Conservation (phyloP, 129 eudicot genomes). For the Flaveria bidentis region DNA sequence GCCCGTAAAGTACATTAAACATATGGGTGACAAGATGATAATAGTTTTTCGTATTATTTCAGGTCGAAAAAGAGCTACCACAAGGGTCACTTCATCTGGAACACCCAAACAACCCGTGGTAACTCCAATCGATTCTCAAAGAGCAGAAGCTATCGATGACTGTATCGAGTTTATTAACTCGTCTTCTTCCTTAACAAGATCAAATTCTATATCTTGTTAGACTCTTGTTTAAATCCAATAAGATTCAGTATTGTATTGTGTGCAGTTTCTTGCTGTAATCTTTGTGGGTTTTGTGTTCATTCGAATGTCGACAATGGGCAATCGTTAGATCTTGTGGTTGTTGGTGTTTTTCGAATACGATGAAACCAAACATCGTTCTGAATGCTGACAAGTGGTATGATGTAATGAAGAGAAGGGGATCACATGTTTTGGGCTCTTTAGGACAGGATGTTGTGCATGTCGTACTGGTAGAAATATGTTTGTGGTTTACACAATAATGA, state of each 20-base stretch:
- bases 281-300: slow-evolving; percentile 14
- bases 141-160: slow-evolving; percentile 66
- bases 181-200: slow-evolving; percentile 56
- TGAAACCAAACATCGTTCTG: neutral
- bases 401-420: neutral
- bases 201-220: slow-evolving; percentile 52
- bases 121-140: slow-evolving; percentile 50
- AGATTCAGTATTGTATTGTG: slow-evolving; percentile 10
- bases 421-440: slow-evolving; percentile 21
- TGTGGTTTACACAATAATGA: slow-evolving; percentile 20
- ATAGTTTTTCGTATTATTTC: slow-evolving; percentile 21
- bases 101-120: slow-evolving; percentile 39
- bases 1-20: slow-evolving; percentile 38
- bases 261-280: neutral
- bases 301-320: neutral
- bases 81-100: slow-evolving; percentile 39
- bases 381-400: slow-evolving; percentile 9
- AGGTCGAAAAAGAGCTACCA: slow-evolving; percentile 28
- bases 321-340: slow-evolving; percentile 23
- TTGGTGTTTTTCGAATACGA: neutral
- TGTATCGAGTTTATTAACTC: slow-evolving; percentile 70
- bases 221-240: neutral
- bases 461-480: slow-evolving; percentile 8
- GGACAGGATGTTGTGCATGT: slow-evolving; percentile 17
- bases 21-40: slow-evolving; percentile 43